phyloP scores from a whole-genome alignment of 768 basidiomycete species.

The Panaeolus papilionaceus region DNA sequence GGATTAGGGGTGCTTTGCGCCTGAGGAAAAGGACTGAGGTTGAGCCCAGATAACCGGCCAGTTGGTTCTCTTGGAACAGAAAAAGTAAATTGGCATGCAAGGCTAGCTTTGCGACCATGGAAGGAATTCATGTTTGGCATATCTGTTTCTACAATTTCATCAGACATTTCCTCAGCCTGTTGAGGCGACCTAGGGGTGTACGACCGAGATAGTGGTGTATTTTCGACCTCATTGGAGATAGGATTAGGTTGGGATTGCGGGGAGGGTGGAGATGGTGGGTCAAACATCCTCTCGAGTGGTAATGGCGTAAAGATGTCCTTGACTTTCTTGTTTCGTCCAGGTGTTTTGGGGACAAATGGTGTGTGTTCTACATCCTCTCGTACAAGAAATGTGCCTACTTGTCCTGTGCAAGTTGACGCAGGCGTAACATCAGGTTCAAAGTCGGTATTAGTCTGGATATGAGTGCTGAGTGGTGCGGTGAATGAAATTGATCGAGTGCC shows the following conservation, averaged over 20 bases:
- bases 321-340: conserved; percentile 63
- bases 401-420: conserved; percentile 35
- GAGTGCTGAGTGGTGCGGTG: conserved; percentile 59
- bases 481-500: conserved; percentile 65
- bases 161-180: conserved; percentile 27
- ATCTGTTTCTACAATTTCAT: conserved; percentile 57
- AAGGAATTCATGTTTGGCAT: conserved; percentile 54
- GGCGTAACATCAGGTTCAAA: conserved; percentile 35
- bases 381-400: conserved; percentile 77
- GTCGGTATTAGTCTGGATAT: conserved; percentile 54
- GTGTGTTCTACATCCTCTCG: conserved; percentile 66
- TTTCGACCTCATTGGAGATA: conserved; percentile 17
- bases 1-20: conserved; percentile 69
- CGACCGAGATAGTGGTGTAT: conserved; percentile 22
- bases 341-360: conserved; percentile 69
- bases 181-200: conserved; percentile 17
- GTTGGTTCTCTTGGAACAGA: conserved; percentile 53
- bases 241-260: conserved; percentile 21
- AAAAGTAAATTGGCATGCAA: conserved; percentile 79
- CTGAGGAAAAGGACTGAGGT: conserved; percentile 46
- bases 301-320: conserved; percentile 91
- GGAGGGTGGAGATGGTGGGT: conserved; percentile 84
- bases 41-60: conserved; percentile 35
- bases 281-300: conserved; percentile 90
- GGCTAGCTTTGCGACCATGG: conserved; percentile 50